phyloP scores from a whole-genome alignment of 169 alveolate genomes.

The Babesia gibsoni region DNA sequence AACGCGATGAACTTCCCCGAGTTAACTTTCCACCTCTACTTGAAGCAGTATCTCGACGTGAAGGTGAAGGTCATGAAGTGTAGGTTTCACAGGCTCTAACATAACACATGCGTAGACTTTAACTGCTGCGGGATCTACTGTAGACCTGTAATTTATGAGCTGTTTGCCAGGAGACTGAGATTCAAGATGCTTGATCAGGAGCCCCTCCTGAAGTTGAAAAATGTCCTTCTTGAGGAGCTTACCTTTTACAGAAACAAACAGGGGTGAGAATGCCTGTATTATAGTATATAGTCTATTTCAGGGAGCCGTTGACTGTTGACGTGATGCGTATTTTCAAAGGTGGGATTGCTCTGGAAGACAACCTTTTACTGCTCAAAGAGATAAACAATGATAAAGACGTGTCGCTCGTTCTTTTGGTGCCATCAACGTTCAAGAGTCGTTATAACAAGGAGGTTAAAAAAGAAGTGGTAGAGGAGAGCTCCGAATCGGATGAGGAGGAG shows the following conservation, averaged over 20 bases:
- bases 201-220: slow-evolving; percentile 33
- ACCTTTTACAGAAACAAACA: slow-evolving; percentile 1
- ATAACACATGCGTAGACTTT: slow-evolving; percentile 7
- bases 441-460: too few relatives aligned
- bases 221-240: slow-evolving; percentile 8
- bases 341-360: slow-evolving; percentile 1
- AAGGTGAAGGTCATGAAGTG: slow-evolving; percentile 28
- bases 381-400: slow-evolving; percentile 12
- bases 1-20: slow-evolving; percentile 39
- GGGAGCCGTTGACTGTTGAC: slow-evolving; percentile 3
- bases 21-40: slow-evolving; percentile 37
- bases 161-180: slow-evolving; percentile 16
- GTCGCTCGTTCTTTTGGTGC: slow-evolving; percentile 6
- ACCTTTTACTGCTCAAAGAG: slow-evolving; percentile 19
- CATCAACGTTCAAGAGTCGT: background rate
- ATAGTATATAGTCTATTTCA: background rate
- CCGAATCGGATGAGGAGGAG: too few relatives aligned
- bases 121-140: slow-evolving; percentile 44
- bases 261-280: background rate
- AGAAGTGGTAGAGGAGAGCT: too few relatives aligned
- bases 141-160: slow-evolving; percentile 19
- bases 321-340: slow-evolving; percentile 1
- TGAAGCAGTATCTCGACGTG: slow-evolving; percentile 12
- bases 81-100: background rate
- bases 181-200: slow-evolving; percentile 46